A percentile compares a stretch with the other conserved stretches of the same genome.
Evolutionary conservation across 2,329 filamentous ascomycete genomes (phyloP).

Genomic region (Orbilia brochopaga): DNA sequence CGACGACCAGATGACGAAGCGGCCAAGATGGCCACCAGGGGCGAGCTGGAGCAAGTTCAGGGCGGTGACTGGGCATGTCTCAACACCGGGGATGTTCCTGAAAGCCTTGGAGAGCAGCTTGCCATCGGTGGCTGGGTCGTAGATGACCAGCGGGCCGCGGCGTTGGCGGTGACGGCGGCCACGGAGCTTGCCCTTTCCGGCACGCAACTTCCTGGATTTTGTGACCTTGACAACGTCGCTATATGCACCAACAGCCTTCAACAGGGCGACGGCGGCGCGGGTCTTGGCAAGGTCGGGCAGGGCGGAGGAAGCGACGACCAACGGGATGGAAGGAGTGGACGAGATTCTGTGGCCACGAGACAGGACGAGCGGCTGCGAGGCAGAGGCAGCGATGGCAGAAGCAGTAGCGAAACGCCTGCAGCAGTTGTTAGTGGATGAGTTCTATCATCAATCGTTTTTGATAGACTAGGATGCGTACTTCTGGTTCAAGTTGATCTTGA

Average conservation of each 20-base stretch:
- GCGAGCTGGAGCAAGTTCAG: constrained; percentile 99
- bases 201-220: constrained; percentile 93
- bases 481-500: constrained; percentile 99
- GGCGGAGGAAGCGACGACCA: constrained; percentile 89
- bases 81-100: constrained; percentile 98
- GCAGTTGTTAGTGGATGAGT: constrained; percentile 23
- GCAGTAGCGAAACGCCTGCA: constrained; percentile 91
- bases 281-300: constrained; percentile 90
- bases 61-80: constrained; percentile 91
- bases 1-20: constrained; percentile 99
- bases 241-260: constrained; percentile 89
- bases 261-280: constrained; percentile 79
- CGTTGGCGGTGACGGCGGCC: constrained; percentile 96
- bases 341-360: constrained; percentile 96
- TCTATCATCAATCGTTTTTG: constrained; percentile 17
- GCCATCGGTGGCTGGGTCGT: constrained; percentile 93
- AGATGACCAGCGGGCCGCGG: constrained; percentile 96
- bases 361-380: constrained; percentile 89
- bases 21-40: constrained; percentile 96
- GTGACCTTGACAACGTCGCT: constrained; percentile 94
- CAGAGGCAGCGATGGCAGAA: constrained; percentile 95
- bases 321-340: constrained; percentile 91
- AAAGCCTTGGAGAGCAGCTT: constrained; percentile 92
- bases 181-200: constrained; percentile 98
- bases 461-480: constrained; percentile 68